Evolutionary conservation across 2,329 filamentous ascomycete genomes (phyloP).

Genomic region (Fusarium nanum): DNA sequence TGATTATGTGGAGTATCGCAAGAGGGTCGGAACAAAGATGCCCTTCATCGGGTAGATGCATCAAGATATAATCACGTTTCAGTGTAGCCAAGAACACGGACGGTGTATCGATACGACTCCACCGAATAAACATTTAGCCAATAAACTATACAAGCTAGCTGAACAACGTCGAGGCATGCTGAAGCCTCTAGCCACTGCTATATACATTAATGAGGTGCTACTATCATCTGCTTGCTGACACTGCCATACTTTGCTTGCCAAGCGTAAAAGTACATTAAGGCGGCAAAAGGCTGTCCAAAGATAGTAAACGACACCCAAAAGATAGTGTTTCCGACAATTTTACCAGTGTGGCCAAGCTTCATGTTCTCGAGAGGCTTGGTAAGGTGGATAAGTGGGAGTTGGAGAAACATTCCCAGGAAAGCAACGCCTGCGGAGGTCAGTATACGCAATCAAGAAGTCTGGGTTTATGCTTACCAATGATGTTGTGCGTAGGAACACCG

Average conservation of each 20-base stretch:
- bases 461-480: slow-evolving; percentile 72
- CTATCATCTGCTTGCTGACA: slow-evolving; percentile 64
- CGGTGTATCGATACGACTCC: slow-evolving; percentile 2
- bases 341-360: slow-evolving; percentile 75
- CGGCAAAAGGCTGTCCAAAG: slow-evolving; percentile 92
- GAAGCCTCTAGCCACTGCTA: neutral
- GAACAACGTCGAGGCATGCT: slow-evolving; percentile 5
- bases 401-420: slow-evolving; percentile 92
- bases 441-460: neutral
- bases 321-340: slow-evolving; percentile 87
- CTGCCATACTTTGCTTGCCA: slow-evolving; percentile 98
- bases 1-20: slow-evolving; percentile 81
- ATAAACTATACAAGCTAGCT: slow-evolving; percentile 3
- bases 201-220: slow-evolving; percentile 7
- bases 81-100: neutral
- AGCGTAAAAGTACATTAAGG: slow-evolving; percentile 94
- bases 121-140: slow-evolving; percentile 10
- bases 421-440: slow-evolving; percentile 74
- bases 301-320: slow-evolving; percentile 98
- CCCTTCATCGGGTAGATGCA: slow-evolving; percentile 66
- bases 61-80: neutral
- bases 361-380: slow-evolving; percentile 85
- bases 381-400: slow-evolving; percentile 86
- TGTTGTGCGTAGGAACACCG: slow-evolving; percentile 92
- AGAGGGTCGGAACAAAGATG: slow-evolving; percentile 79